These are phyloP conservation scores for Alternaria infectoria DNA, from an alignment of 2,329 filamentous ascomycete genomes.

Conservation along the genomic window DNA sequence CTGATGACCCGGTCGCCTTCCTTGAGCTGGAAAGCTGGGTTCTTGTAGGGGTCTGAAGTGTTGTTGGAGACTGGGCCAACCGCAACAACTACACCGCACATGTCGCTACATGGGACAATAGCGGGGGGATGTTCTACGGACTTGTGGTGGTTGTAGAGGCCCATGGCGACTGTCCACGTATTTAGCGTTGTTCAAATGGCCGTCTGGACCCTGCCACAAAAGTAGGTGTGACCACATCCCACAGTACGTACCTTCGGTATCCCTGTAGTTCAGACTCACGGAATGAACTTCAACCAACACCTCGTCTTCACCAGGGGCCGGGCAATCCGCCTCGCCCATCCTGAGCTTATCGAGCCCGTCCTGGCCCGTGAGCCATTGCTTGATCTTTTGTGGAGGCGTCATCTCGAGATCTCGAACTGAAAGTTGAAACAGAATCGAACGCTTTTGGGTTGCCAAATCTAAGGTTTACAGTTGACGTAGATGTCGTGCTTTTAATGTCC, in stretches of 20 bases:
- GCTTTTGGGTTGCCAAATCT: slow-evolving; percentile 10
- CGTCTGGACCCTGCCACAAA: neutral
- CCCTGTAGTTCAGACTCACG: slow-evolving; percentile 62
- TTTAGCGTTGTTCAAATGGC: slow-evolving; percentile 4
- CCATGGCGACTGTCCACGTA: slow-evolving; percentile 63
- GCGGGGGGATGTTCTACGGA: slow-evolving; percentile 51
- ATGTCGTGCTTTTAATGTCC: slow-evolving; percentile 11
- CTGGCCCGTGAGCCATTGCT: slow-evolving; percentile 52
- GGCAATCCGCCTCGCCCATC: slow-evolving; percentile 42
- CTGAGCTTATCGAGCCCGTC: slow-evolving; percentile 52
- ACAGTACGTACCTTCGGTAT: slow-evolving; percentile 51
- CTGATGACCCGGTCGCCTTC: slow-evolving; percentile 69
- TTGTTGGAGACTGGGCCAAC: slow-evolving; percentile 51
- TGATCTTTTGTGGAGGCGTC: slow-evolving; percentile 39
- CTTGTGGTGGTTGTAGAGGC: slow-evolving; percentile 71
- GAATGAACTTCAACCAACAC: slow-evolving; percentile 60
- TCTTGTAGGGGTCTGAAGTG: slow-evolving; percentile 54
- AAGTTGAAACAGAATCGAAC: slow-evolving; percentile 15
- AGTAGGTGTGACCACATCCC: neutral
- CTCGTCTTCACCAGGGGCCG: slow-evolving; percentile 48
- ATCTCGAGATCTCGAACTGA: slow-evolving; percentile 17
- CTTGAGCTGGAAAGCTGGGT: slow-evolving; percentile 39
- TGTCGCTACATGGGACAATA: slow-evolving; percentile 72
- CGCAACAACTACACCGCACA: slow-evolving; percentile 67
- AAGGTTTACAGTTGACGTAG: slow-evolving; percentile 8